Evolutionary conservation across 768 basidiomycete species (phyloP).

Genomic region (Tulasnella sp.): DNA sequence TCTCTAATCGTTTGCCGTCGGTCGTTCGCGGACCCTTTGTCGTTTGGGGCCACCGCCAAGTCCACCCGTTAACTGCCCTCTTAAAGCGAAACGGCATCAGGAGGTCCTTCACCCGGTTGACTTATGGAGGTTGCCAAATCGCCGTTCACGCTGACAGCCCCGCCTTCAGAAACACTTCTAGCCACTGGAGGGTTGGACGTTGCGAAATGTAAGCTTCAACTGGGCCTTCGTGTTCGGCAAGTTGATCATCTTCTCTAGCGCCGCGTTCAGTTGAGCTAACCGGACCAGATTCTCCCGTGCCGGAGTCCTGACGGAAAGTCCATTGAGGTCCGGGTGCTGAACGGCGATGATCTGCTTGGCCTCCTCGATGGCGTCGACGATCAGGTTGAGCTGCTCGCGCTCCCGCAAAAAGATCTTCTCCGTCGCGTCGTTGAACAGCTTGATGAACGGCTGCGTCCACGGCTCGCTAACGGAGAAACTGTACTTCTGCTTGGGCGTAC

Average conservation of each 20-base stretch:
- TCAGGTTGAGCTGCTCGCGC: conserved; percentile 77
- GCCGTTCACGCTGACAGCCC: not conserved
- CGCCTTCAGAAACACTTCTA: conserved; percentile 17
- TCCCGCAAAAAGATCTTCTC: conserved; percentile 97
- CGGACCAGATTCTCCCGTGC: conserved; percentile 85
- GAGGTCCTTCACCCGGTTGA: not conserved
- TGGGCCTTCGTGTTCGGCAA: conserved; percentile 97
- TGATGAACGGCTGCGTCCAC: conserved; percentile 93
- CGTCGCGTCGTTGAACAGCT: conserved; percentile 84
- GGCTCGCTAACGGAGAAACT: conserved; percentile 92
- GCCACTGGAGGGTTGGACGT: conserved; percentile 54
- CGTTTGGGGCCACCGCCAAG: too few relatives aligned
- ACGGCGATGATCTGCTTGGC: conserved; percentile 60
- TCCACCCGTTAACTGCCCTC: not conserved
- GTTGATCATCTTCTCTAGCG: conserved; percentile 91
- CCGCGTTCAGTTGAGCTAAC: conserved; percentile 82
- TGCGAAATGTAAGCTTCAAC: conserved; percentile 92
- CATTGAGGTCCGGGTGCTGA: not conserved
- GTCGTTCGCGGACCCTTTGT: too few relatives aligned
- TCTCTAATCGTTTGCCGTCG: conserved; percentile 67
- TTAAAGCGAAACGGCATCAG: not conserved
- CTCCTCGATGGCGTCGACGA: conserved; percentile 85
- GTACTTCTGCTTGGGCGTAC: conserved; percentile 93
- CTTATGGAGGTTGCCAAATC: not conserved
- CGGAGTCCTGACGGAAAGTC: conserved; percentile 52